Evolutionary conservation across 306 rosid species (phyloP), one percentile per base, ranked within the genome.

Genomic region (Biancaea sappan): DNA sequence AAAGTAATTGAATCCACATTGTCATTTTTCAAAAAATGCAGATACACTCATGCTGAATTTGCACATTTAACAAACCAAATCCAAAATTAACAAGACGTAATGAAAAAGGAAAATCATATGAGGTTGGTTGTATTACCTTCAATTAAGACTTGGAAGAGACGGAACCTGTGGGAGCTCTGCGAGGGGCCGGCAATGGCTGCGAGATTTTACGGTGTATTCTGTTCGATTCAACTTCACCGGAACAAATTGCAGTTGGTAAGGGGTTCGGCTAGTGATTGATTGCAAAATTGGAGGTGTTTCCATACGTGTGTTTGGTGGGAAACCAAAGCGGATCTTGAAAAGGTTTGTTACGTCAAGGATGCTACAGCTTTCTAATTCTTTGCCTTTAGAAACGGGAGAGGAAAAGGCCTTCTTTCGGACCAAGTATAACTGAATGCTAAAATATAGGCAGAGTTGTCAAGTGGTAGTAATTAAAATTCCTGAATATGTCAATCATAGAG

Each of bases 321-420:
- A 84, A 54, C 65, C 58, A 72, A 71, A 57, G 64, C 74, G 66
- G 69, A 75, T 64, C 53, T 82, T 72, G 65, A 82, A 80, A 80
- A 44, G 73, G 59, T 66, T 69, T 79, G 69, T 69, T 63, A 73
- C 69, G 61, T 68, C n/a, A 52, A 72, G 19, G 60, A 71, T 70
- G 73, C 37, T 65, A 32, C 35, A 56, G 18, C 32, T 61, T 43
- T 69, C 83, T 48, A 41, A 46, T 32, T 22, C 53, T 80, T 21
- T 75, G 69, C 84, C 88, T 77, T 71, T 44, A 61, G 82, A 77
- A 35, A 71, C 77, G 84, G 82, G 44, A 54, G 38, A 61, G 44
- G 57, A 43, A 71, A 79, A 78, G 19, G 43, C 65, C 63, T 32
- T 43, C 47, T 59, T 64, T 50, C 52, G 77, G 83, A 78, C 80